Evolutionary conservation across 306 rosid genomes (phyloP).

Genomic region (Fragaria nilgerrensis): DNA sequence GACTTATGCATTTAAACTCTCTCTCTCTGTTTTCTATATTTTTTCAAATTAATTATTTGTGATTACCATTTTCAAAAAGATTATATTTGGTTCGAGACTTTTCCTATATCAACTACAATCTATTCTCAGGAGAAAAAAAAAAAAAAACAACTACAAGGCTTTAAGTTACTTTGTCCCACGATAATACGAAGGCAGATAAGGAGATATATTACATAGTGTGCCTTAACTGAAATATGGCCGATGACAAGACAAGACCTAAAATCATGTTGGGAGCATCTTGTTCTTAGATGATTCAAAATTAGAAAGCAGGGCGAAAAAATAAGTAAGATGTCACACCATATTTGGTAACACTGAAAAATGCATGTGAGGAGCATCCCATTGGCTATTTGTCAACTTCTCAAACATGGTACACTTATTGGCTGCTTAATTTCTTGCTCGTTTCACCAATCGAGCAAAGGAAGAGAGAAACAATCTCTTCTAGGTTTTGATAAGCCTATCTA

Average conservation of each 20-base stretch:
- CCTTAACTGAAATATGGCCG: not conserved
- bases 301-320: not conserved
- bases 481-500: not conserved
- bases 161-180: too few relatives aligned
- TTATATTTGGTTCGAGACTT: too few relatives aligned
- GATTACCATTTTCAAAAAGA: too few relatives aligned
- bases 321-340: not conserved
- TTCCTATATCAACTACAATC: too few relatives aligned
- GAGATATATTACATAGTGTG: not conserved
- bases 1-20: too few relatives aligned
- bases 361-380: slow-evolving; percentile 3
- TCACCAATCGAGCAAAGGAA: not conserved
- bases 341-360: not conserved
- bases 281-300: not conserved
- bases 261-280: not conserved
- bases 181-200: not conserved
- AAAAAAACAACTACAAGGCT: too few relatives aligned
- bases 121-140: too few relatives aligned
- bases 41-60: too few relatives aligned
- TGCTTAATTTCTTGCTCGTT: not conserved
- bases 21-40: too few relatives aligned
- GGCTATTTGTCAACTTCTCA: not conserved
- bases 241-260: not conserved
- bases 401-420: not conserved
- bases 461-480: not conserved